Conservation (phyloP, 441 rosid genomes). For the Isatis lusitanica region DNA sequence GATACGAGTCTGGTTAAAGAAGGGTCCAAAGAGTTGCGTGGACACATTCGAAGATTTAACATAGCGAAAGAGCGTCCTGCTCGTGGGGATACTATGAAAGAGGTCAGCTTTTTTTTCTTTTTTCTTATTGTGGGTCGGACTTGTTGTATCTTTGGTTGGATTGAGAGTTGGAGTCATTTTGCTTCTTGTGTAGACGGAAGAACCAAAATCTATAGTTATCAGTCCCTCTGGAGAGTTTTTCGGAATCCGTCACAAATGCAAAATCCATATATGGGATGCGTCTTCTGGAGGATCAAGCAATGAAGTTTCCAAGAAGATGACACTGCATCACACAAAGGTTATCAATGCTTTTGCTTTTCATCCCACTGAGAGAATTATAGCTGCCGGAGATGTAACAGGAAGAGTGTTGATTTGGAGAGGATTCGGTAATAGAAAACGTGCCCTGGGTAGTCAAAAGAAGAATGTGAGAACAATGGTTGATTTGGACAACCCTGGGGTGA, state of each 20-base stretch:
- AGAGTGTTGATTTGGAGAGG: slow-evolving; percentile 95
- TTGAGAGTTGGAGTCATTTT: neutral
- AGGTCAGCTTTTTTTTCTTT: slow-evolving; percentile 43
- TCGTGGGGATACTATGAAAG: slow-evolving; percentile 66
- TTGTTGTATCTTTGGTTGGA: neutral
- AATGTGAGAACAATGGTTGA: slow-evolving; percentile 34
- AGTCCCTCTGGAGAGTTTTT: slow-evolving; percentile 69
- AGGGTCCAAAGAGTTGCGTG: slow-evolving; percentile 41
- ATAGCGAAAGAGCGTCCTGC: slow-evolving; percentile 58
- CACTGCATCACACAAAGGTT: slow-evolving; percentile 79
- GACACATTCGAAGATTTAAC: slow-evolving; percentile 74
- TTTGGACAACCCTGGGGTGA: slow-evolving; percentile 81
- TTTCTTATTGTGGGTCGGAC: neutral
- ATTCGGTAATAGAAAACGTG: slow-evolving; percentile 58
- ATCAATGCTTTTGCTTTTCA: slow-evolving; percentile 78
- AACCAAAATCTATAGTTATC: slow-evolving; percentile 58
- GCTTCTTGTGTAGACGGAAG: slow-evolving; percentile 55
- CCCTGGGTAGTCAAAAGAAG: slow-evolving; percentile 30
- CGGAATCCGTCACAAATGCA: slow-evolving; percentile 59
- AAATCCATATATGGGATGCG: slow-evolving; percentile 73
- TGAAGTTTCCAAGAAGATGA: slow-evolving; percentile 51
- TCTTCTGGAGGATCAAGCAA: slow-evolving; percentile 54
- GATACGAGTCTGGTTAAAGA: slow-evolving; percentile 38
- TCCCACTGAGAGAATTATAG: slow-evolving; percentile 75
- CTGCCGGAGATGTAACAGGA: slow-evolving; percentile 92